Conservation (phyloP, 805 yeast genomes). For the Barnettozyma sp. region DNA sequence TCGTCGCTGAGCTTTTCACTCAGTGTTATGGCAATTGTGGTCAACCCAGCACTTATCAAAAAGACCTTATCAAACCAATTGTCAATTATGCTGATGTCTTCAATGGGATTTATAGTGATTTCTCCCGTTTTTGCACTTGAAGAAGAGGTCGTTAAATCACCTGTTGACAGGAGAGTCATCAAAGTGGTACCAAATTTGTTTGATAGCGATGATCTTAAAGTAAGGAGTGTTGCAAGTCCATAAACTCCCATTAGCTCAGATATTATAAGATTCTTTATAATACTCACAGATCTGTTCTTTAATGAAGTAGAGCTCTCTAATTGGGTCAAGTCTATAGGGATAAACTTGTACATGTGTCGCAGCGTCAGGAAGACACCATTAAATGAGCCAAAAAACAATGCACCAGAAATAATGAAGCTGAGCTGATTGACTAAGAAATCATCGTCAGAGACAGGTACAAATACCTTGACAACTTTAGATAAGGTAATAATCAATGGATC, state of each 20-base stretch:
- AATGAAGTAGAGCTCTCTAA: slow-evolving; percentile 10
- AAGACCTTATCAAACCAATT: slow-evolving; percentile 36
- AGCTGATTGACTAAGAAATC: slow-evolving; percentile 32
- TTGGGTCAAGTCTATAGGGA: slow-evolving; percentile 31
- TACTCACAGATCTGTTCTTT: slow-evolving; percentile 26
- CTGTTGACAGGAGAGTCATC: slow-evolving; percentile 23
- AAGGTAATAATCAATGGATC: slow-evolving; percentile 36
- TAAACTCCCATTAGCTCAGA: slow-evolving; percentile 35
- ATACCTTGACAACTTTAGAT: slow-evolving; percentile 27
- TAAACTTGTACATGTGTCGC: slow-evolving; percentile 39
- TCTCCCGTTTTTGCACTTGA: slow-evolving; percentile 16
- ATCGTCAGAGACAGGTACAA: slow-evolving; percentile 29
- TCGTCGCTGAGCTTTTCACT: slow-evolving; percentile 18
- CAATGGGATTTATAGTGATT: slow-evolving; percentile 16
- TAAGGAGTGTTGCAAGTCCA: slow-evolving; percentile 33
- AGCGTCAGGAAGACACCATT: slow-evolving; percentile 59
- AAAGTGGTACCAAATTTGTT: slow-evolving; percentile 27
- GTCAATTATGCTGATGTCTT: slow-evolving; percentile 26
- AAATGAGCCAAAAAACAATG: slow-evolving; percentile 54
- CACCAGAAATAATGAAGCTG: slow-evolving; percentile 47
- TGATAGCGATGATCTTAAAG: slow-evolving; percentile 34
- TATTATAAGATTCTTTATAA: slow-evolving; percentile 33
- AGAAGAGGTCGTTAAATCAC: slow-evolving; percentile 10
- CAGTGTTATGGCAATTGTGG: slow-evolving; percentile 20
- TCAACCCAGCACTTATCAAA: slow-evolving; percentile 27